These are phyloP conservation scores for Cutaneotrichosporon sp. DNA, from an alignment of 1,284 basidiomycete species.

Conservation along the genomic window DNA sequence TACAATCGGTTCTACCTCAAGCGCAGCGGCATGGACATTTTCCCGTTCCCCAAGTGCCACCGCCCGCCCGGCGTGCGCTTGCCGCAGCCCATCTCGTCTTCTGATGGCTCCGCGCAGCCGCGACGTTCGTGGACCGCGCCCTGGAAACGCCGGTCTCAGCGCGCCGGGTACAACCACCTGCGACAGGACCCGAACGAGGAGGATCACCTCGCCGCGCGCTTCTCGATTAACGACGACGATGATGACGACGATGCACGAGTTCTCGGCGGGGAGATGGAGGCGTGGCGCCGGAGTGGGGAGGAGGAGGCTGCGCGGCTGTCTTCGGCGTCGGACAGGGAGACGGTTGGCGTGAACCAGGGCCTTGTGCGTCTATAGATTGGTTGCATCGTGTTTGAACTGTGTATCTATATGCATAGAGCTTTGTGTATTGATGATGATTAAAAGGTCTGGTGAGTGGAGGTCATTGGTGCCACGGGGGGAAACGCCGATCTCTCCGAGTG, in stretches of 20 bases:
- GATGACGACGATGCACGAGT: slow-evolving; percentile 39
- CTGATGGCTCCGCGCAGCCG: slow-evolving; percentile 4
- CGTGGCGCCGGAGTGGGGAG: slow-evolving; percentile 35
- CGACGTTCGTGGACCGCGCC: slow-evolving; percentile 16
- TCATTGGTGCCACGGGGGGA: neutral
- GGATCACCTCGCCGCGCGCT: slow-evolving; percentile 57
- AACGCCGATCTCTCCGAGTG: slow-evolving; percentile 6
- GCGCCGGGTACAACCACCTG: slow-evolving; percentile 40
- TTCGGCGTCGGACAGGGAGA: neutral
- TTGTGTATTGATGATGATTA: slow-evolving; percentile 1
- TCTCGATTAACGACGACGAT: slow-evolving; percentile 50
- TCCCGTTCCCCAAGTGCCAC: slow-evolving; percentile 37
- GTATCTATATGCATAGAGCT: slow-evolving; percentile 13
- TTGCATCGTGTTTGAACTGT: slow-evolving; percentile 3
- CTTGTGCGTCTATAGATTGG: slow-evolving; percentile 38
- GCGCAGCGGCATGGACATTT: slow-evolving; percentile 44
- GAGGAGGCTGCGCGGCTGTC: slow-evolving; percentile 5
- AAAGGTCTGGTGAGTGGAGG: neutral
- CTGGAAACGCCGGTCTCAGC: slow-evolving; percentile 38
- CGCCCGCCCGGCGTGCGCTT: slow-evolving; percentile 12
- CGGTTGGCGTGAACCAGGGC: slow-evolving; percentile 39
- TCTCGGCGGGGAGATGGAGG: slow-evolving; percentile 36
- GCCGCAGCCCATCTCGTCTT: slow-evolving; percentile 6
- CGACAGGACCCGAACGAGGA: slow-evolving; percentile 55
- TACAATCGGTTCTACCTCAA: slow-evolving; percentile 51